Base-by-base conservation (phyloP, 148 eudicot species). In the Linanthus parryae region DNA sequence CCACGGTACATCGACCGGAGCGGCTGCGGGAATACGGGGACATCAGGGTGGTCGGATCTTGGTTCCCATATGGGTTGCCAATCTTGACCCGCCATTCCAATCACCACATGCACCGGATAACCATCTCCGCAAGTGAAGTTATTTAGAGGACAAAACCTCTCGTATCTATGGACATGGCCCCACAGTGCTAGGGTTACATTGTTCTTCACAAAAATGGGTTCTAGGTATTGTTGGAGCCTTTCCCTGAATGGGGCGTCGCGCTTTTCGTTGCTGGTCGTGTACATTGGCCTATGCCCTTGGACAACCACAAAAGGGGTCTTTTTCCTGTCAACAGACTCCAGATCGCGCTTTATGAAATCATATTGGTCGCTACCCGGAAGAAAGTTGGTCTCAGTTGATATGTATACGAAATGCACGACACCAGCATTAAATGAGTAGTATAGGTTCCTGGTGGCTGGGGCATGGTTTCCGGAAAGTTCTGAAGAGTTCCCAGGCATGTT, bases 241-340 rank as follows among this genome's bases (percentile, higher is more conserved):
- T 69, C 65, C 52, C 74, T 82, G 11, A 84, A 15, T 0, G 88
- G 79, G 21, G 63, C 57, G 72, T 84, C 99, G 45, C 85, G 57
- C 1, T 15, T 11, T 49, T 84, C 83, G 8, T 78, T 56, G 72
- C 90, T 94, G 1, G 91, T 82, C 0, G 96, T 88, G 85, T 94
- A 94, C 96, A 94, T 94, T 13, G 96, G 96, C 56, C 99, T 75
- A 67, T 94, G 99, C 54, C 99, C 99, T 68, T 94, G 99, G 31
- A 94, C 91, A 40, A 94, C 82, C 54, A 94, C 86, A 44, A 77
- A 94, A 10, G 96, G 99, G 38, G 90, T 79, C 71, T 82, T 94
- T 20, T 52, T 58, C 57, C 99, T 62, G 54, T 88, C 73, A 7
- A 88, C 88, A 1, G 82, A 77, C 61, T 88, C 90, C 56, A 91